phyloP scores from a whole-genome alignment of 2,329 filamentous ascomycete genomes.

The Macroventuria anomochaeta region DNA sequence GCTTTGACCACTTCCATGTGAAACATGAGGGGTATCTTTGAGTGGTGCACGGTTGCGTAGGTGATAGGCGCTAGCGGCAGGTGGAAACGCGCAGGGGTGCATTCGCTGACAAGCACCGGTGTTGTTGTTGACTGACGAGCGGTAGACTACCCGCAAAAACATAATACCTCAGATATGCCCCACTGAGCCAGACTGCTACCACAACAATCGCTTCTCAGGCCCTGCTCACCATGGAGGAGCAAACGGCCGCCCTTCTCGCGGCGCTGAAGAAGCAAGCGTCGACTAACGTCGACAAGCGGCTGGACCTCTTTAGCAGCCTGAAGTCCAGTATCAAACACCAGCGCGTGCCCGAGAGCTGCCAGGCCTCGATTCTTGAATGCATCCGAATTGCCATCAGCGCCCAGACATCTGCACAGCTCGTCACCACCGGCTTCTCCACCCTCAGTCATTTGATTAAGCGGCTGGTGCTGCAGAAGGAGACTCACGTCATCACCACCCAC shows the following conservation, averaged over 20 bases:
- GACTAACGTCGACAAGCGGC: constrained; percentile 71
- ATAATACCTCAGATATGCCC: constrained; percentile 11
- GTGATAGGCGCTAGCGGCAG: constrained; percentile 1
- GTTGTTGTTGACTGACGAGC: constrained; percentile 7
- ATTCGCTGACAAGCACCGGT: background rate
- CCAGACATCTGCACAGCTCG: constrained; percentile 74
- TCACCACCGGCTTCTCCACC: constrained; percentile 84
- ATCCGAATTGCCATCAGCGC: constrained; percentile 76
- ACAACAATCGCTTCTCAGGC: background rate
- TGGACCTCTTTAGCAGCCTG: constrained; percentile 72
- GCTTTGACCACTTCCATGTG: background rate
- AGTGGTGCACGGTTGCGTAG: constrained; percentile 15
- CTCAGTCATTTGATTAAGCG: constrained; percentile 88
- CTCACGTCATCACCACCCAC: constrained; percentile 71
- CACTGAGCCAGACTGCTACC: background rate
- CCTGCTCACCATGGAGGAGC: constrained; percentile 59
- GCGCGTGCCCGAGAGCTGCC: constrained; percentile 78
- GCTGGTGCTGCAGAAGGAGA: constrained; percentile 82
- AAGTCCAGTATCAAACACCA: constrained; percentile 93
- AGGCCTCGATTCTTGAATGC: constrained; percentile 80
- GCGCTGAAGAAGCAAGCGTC: constrained; percentile 67
- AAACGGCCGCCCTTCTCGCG: constrained; percentile 60
- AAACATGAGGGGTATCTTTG: constrained; percentile 5
- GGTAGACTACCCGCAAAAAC: no score
- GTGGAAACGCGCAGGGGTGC: background rate